Percentiles rank a stretch among this genome's conserved stretches.
phyloP scores from a whole-genome alignment of 352 stramenopile genomes.

The Pythium plurisporium region DNA sequence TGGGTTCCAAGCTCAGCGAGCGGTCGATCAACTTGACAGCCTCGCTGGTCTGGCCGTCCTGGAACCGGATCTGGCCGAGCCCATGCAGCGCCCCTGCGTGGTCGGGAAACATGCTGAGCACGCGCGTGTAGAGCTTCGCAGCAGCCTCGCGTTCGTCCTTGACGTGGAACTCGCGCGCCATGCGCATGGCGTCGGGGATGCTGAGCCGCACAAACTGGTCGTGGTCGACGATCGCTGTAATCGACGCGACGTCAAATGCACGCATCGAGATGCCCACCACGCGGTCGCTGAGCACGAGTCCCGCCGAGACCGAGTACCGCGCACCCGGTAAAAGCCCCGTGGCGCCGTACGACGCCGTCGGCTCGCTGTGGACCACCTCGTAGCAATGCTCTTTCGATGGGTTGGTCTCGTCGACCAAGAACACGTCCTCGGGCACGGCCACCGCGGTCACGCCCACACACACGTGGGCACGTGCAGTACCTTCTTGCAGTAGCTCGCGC shows the following conservation, averaged over 20 bases:
- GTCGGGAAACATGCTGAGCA: constrained; percentile 50
- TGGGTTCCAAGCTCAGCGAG: constrained; percentile 41
- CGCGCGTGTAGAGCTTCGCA: constrained; percentile 38
- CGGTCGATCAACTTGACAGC: constrained; percentile 35
- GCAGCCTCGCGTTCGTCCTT: constrained; percentile 25
- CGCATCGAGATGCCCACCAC: constrained; percentile 61
- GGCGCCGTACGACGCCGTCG: constrained; percentile 48
- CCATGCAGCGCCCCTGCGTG: constrained; percentile 44
- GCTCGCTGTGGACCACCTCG: constrained; percentile 35
- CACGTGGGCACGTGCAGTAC: constrained; percentile 30
- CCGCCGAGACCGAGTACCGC: constrained; percentile 48
- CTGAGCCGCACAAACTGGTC: constrained; percentile 27
- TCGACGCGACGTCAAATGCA: constrained; percentile 52
- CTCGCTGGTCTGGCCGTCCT: constrained; percentile 30
- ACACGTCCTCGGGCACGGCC: constrained; percentile 37
- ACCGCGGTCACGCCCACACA: constrained; percentile 55
- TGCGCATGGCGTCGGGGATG: constrained; percentile 38
- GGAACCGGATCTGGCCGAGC: constrained; percentile 41
- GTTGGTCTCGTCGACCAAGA: constrained; percentile 28
- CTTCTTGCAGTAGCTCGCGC: constrained; percentile 25
- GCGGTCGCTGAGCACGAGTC: constrained; percentile 41
- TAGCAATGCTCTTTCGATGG: constrained; percentile 52
- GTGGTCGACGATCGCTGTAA: constrained; percentile 19
- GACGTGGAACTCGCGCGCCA: constrained; percentile 37
- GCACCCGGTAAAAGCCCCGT: constrained; percentile 49